Base-by-base conservation (phyloP, 2,329 filamentous ascomycete species). In the Paramyrothecium roridum region DNA sequence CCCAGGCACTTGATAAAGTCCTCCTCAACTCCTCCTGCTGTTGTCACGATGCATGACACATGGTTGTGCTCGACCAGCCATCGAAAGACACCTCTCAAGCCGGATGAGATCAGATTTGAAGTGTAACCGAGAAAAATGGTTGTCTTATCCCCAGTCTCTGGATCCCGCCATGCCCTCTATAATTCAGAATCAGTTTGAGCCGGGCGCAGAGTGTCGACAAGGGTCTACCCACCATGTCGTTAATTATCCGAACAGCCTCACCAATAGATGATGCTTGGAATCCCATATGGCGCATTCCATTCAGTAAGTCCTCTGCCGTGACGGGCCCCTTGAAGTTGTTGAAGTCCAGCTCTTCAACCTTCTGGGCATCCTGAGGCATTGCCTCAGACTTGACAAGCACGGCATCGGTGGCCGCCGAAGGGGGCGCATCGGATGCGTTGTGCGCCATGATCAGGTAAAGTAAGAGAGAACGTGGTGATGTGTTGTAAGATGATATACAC, bases 61-160 rank as follows among this genome's bases (percentile, higher is more conserved):
- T 98, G 93, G 59, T 87, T 88, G 76, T 99, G 92, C 76, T 98
- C 84, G 48, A 96, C 93, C 1, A 99, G 84, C 77, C 92, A 99
- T 55, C 95, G 90, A 61, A 99, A 79, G 37, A 93, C 93, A 62
- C 96, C 93, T 53, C 95, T 86, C 30, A 99, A 83, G 10, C 95
- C 95, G 3, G 93, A 99, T 0, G 95, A 98, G 67, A 99, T 97
- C 64, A 99, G 82, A 71, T 99, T 99, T 52, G 91, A 96, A 11
- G 95, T 99, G 76, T 97, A 99, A 55, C 95, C 95, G 10, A 99
- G 84, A 74, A 99, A 98, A 64, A 99, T 93, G 57, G 95, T 98
- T 19, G 95, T 95, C 65, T 84, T 84, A 23, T 89, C 85, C 16
- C 84, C 85, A 2, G 90, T 90, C 67, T 93, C 89, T 1, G 90